Conservation (phyloP, 768 basidiomycete genomes). For the Boletus sp. region DNA sequence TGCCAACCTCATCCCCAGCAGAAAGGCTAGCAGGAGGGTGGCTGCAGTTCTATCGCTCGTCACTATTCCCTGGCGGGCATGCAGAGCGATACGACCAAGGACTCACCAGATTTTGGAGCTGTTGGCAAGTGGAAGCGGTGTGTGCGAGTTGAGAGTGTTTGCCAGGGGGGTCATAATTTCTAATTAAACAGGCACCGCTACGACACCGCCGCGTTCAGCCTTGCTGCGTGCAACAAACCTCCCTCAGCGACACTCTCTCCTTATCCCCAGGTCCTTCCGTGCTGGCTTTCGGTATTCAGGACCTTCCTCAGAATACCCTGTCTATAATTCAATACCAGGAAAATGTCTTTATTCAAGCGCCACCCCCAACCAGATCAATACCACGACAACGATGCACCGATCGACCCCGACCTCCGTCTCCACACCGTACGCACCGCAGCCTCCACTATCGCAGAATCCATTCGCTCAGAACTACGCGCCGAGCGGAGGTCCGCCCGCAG, state of each 20-base stretch:
- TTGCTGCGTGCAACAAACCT: not conserved
- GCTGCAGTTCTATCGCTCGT: too few species aligned
- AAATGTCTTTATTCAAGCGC: conserved; percentile 40
- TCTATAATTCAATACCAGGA: conserved; percentile 9
- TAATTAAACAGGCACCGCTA: not conserved
- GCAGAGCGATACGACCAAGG: too few species aligned
- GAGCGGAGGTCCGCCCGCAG: conserved; percentile 46
- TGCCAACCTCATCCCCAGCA: too few species aligned
- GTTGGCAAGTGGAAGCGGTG: too few species aligned
- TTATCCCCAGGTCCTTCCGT: conserved; percentile 13
- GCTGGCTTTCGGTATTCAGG: conserved; percentile 25
- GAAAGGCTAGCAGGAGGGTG: too few species aligned
- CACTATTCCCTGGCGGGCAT: too few species aligned
- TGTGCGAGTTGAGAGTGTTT: too few species aligned
- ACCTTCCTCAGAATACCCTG: conserved; percentile 12
- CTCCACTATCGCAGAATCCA: conserved; percentile 84
- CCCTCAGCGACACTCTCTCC: too few species aligned
- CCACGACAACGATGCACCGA: conserved; percentile 60
- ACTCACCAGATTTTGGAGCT: too few species aligned
- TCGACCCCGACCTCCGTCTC: conserved; percentile 84
- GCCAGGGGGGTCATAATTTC: too few species aligned
- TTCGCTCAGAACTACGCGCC: conserved; percentile 70
- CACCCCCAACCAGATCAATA: conserved; percentile 33
- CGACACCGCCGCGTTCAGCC: not conserved
- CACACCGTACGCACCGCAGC: conserved; percentile 92